Evolutionary conservation across 2,329 filamentous ascomycete genomes (phyloP).

Genomic region (Aspergillus tamarii): DNA sequence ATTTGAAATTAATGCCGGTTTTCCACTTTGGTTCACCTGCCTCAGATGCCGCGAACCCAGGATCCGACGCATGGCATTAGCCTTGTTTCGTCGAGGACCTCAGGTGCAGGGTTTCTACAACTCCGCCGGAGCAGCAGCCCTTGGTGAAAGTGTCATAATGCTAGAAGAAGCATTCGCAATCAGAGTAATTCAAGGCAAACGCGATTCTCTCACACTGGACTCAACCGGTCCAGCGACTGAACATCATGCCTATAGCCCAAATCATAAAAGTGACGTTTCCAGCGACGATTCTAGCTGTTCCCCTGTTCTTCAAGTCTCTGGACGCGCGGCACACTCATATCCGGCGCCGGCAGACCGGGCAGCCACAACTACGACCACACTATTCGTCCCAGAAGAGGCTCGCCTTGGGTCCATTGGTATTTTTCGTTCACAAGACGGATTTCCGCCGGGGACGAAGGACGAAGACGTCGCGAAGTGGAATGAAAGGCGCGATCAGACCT

Average conservation of each 20-base stretch:
- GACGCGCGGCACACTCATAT: background rate
- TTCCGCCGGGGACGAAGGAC: slow-evolving; percentile 8
- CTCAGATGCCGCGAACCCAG: slow-evolving; percentile 12
- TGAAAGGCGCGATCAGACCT: slow-evolving; percentile 20
- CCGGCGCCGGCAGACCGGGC: background rate
- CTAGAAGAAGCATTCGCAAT: slow-evolving; percentile 31
- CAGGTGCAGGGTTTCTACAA: slow-evolving; percentile 13
- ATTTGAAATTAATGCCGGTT: slow-evolving; percentile 10
- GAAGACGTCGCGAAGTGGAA: slow-evolving; percentile 28
- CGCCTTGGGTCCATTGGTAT: slow-evolving; percentile 30
- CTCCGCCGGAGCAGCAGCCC: background rate
- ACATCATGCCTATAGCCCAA: background rate
- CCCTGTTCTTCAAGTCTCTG: background rate
- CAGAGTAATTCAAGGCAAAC: background rate
- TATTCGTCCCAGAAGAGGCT: slow-evolving; percentile 20
- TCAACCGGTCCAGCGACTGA: background rate
- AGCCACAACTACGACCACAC: background rate
- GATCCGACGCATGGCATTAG: slow-evolving; percentile 8
- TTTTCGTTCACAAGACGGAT: slow-evolving; percentile 21
- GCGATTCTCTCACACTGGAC: too few species aligned
- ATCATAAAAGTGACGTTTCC: background rate
- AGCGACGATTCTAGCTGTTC: background rate
- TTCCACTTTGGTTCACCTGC: slow-evolving; percentile 11
- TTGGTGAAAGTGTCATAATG: slow-evolving; percentile 26
- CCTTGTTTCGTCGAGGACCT: slow-evolving; percentile 8